These are phyloP conservation scores for Sclerotinia sclerotiorum DNA, from an alignment of 2,329 filamentous ascomycete genomes.

Conservation along the genomic window DNA sequence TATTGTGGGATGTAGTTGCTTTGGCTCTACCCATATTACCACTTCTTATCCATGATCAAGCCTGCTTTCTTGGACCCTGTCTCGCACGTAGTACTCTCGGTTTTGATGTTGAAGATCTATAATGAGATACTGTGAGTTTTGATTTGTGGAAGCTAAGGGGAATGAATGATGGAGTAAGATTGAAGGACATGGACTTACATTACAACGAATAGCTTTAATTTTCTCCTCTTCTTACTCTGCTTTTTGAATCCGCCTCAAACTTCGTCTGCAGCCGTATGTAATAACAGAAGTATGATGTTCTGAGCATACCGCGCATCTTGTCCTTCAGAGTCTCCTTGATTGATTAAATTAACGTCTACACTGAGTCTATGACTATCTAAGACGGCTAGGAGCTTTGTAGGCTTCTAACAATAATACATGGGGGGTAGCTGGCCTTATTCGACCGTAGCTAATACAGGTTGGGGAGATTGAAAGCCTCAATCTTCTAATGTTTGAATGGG, in stretches of 20 bases:
- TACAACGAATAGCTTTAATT: neutral
- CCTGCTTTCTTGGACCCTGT: neutral
- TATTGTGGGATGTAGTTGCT: neutral
- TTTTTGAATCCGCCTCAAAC: neutral
- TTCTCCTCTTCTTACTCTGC: neutral
- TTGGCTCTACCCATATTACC: neutral
- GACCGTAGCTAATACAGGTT: no score
- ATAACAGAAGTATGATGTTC: no score
- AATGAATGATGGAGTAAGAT: neutral
- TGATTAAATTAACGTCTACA: no score
- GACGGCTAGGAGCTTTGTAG: no score
- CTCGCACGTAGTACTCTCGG: neutral
- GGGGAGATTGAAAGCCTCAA: no score
- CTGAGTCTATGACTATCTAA: no score
- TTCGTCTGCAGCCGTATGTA: neutral
- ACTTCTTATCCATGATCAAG: neutral
- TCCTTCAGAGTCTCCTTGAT: neutral
- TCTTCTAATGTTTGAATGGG: no score
- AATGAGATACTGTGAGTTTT: neutral
- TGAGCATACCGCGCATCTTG: neutral
- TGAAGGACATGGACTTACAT: neutral
- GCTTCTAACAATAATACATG: no score
- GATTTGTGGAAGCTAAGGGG: neutral
- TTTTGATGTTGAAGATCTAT: neutral
- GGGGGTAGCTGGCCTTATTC: no score